Evolutionary conservation across 371 early-diverging fungal genomes (phyloP), one percentile per base, ranked within the genome.

Genomic region (Thermomucor indicae-seudaticae): DNA sequence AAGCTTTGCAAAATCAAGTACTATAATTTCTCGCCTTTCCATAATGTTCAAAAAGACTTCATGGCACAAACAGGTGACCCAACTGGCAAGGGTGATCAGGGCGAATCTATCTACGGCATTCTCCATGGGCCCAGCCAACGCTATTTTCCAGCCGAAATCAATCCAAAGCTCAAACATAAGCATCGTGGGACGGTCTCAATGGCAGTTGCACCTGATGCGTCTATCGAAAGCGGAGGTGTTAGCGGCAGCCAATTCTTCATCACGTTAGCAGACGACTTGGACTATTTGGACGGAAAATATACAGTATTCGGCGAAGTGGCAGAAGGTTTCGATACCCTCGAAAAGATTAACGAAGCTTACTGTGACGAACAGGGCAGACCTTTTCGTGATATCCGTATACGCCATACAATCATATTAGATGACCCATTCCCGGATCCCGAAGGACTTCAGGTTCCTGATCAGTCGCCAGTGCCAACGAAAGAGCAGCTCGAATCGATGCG

Each of bases 301-400:
- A 92, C 96, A 7, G 88, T 98, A 17, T 96, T 99, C 84, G 99
- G 99, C 0, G 74, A 89, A 49, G 92, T 99, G 0, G 92, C 90
- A 0, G 97, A 97, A 67, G 99, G 99, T 0, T 70, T 90, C 47
- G 98, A 97, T 16, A 83, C 89, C 5, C 57, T 98, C 14, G 95
- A 96, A 24, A 77, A 84, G 58, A 82, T 96, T 38, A 90, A 91
- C 49, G 62, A 67, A 3, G 78, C 83, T 0, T 79, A 82, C 40
- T 89, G 89, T 37, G 93, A 93, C 48, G 74, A 79, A 4, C 60
- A 78, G 1, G 83, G 81, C 16, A 72, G 92, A 49, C 97, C 97
- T 0, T 91, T 80, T 50, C 76, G 83, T 38, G 96, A 96, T 51
- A 86, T 98, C 28, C 81, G 95, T 57, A 94, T 97, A 29, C 88